Evolutionary conservation across 164 flowering plant species (phyloP), one percentile per base, ranked within the genome.

Genomic region (Tetracentron sinense): DNA sequence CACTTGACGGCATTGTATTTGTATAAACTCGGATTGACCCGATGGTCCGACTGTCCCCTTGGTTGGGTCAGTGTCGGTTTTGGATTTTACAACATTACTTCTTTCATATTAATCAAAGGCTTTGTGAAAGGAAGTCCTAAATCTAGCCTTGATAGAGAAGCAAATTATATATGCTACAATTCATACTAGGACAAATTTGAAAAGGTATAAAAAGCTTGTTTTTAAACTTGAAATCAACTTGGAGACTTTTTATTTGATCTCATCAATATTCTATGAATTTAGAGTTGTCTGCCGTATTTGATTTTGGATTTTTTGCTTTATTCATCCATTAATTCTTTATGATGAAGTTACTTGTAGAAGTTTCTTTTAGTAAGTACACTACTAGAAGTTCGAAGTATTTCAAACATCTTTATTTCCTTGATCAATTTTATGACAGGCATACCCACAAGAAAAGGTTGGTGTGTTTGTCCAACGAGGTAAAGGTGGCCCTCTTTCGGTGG

Each of bases 391-490:
- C 14, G 11, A 8, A 8, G 14, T 4, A 19, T n/a, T 14, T 33
- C 6, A 1, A 23, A 57, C 10, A 21, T 62, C 17, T 42, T 42
- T 44, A 42, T 31, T 59, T 23, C 8, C 2, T 56, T 28, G 30
- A 21, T 64, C 22, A 51, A 30, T 33, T 42, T 69, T 33, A 54
- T 66, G 65, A 59, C 80, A 94, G 97, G 97, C 97, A 33, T 92
- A 92, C 72, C 98, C 98, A 28, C 97, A 88, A 68, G 99, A 95
- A 62, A 92, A 83, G 72, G 99, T 95, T 72, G 99, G 99, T 33
- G 98, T 95, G 27, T 95, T 95, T 77, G 95, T 88, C 48, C 84
- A 79, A 58, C 82, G 96, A 65, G 97, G 97, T 22, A 90, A 90
- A 79, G 96, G 95, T 69, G 99, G 99, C 52, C 97, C 96, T 16